Conservation (phyloP, 2,329 filamentous ascomycete genomes). For the Falciphora oryzae region DNA sequence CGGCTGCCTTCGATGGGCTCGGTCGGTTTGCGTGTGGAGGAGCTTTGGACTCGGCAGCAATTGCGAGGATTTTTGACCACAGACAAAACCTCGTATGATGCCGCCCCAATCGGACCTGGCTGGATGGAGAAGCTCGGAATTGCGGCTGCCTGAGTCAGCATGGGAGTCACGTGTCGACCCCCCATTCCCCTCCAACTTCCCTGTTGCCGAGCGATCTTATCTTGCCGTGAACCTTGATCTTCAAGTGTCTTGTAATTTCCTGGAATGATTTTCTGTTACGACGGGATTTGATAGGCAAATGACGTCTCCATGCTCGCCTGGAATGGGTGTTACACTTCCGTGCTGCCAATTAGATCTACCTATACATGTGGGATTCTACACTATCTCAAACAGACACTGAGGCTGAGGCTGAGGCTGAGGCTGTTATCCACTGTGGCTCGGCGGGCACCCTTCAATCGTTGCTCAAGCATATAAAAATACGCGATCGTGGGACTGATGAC, state of each 20-base stretch:
- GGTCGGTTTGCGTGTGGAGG: background rate
- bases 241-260: background rate
- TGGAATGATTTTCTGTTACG: background rate
- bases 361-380: too few relatives aligned
- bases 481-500: background rate
- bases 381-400: background rate
- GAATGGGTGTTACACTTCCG: too few relatives aligned
- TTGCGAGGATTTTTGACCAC: constrained; percentile 9
- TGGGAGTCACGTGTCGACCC: constrained; percentile 6
- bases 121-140: constrained; percentile 7
- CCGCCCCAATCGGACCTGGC: constrained; percentile 8
- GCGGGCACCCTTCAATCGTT: too few relatives aligned
- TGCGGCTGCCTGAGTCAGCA: constrained; percentile 4
- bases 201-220: background rate
- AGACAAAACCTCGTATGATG: constrained; percentile 11
- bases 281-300: background rate
- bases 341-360: too few relatives aligned
- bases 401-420: background rate
- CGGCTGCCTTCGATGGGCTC: background rate
- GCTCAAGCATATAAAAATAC: too few relatives aligned
- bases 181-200: background rate
- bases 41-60: constrained; percentile 2
- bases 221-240: background rate
- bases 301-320: too few relatives aligned
- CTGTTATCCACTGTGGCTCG: too few relatives aligned